Conservation (phyloP, 139 green algal species). For the Chlamydomonas applanata region DNA sequence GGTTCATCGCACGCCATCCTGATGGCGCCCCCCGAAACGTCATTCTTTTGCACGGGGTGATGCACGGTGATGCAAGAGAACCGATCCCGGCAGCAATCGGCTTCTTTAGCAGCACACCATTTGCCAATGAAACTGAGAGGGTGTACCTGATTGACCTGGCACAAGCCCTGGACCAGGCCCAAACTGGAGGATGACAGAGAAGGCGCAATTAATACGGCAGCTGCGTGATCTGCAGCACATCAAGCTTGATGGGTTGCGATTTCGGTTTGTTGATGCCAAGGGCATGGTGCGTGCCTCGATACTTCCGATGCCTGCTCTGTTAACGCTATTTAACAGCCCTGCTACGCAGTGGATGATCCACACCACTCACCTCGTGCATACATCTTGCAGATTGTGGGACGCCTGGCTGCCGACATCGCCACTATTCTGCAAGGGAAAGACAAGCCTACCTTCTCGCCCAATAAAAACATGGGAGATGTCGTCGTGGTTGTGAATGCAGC, state of each 20-base stretch:
- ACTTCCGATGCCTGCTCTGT: neutral
- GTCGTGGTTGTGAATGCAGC: conserved; percentile 85
- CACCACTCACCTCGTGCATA: neutral
- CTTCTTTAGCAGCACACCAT: too few relatives aligned
- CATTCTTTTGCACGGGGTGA: too few relatives aligned
- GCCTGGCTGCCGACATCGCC: conserved; percentile 70
- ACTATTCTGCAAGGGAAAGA: conserved; percentile 85
- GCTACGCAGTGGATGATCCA: neutral
- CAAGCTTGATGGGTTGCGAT: conserved; percentile 56
- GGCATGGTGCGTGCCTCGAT: conserved; percentile 52
- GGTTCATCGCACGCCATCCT: too few relatives aligned
- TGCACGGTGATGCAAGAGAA: too few relatives aligned
- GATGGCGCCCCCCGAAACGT: too few relatives aligned
- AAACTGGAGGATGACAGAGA: too few relatives aligned
- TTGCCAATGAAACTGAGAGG: too few relatives aligned
- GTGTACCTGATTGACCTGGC: too few relatives aligned
- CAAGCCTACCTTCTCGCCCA: conserved; percentile 78
- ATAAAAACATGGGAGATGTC: conserved; percentile 75
- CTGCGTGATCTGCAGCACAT: conserved; percentile 45
- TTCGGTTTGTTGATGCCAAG: conserved; percentile 80
- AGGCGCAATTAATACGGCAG: too few relatives aligned
- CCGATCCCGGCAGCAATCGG: too few relatives aligned
- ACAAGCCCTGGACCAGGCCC: too few relatives aligned
- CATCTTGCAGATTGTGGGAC: conserved; percentile 68
- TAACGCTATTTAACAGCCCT: neutral